Evolutionary conservation across 345 rosid genomes (phyloP).

Genomic region (Citrus inodora): DNA sequence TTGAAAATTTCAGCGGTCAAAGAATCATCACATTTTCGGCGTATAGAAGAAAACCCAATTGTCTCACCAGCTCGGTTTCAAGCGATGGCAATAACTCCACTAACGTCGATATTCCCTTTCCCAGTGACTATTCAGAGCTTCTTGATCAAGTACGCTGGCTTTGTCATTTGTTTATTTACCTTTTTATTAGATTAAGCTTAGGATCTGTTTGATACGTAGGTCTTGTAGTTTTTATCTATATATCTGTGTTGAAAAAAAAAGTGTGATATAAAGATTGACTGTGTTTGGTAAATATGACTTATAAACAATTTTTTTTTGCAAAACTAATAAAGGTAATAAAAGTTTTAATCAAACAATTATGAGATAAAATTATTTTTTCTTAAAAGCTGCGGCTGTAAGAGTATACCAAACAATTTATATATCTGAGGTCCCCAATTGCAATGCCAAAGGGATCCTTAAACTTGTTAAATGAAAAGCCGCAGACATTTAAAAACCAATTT

Average conservation of each 20-base stretch:
- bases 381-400: background rate
- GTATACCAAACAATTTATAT: background rate
- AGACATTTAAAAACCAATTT: background rate
- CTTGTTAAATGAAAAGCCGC: background rate
- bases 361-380: too few species aligned
- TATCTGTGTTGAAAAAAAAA: too few species aligned
- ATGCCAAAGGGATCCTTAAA: background rate
- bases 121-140: conserved; percentile 62
- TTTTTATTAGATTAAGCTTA: too few species aligned
- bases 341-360: too few species aligned
- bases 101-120: conserved; percentile 58
- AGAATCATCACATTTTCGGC: conserved; percentile 3
- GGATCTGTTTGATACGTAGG: too few species aligned
- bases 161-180: background rate
- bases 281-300: too few species aligned
- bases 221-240: too few species aligned
- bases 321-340: too few species aligned
- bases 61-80: conserved; percentile 25
- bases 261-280: too few species aligned
- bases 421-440: background rate
- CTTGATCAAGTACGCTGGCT: conserved; percentile 59
- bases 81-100: conserved; percentile 33
- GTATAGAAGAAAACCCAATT: conserved; percentile 20
- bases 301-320: too few species aligned
- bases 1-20: background rate